Evolutionary conservation across 2,329 filamentous ascomycete genomes (phyloP).

Genomic region (Metarhizium guizhouense): DNA sequence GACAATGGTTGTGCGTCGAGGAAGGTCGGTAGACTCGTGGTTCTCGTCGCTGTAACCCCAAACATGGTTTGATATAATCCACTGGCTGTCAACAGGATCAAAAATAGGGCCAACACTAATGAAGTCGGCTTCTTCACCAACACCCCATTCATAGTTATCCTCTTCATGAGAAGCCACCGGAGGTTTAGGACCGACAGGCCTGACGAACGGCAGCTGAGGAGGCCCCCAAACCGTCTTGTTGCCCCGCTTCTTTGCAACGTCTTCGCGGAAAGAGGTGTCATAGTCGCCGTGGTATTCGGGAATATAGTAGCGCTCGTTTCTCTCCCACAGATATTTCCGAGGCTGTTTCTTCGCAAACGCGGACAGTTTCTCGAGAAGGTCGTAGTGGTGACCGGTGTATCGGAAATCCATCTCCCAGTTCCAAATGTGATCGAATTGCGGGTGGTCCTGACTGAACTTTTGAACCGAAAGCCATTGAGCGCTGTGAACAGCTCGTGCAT

Average conservation of each 20-base stretch:
- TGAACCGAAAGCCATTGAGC: slow-evolving; percentile 66
- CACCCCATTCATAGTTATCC: slow-evolving; percentile 69
- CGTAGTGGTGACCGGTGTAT: slow-evolving; percentile 73
- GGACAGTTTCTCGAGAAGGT: slow-evolving; percentile 59
- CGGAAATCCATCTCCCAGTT: slow-evolving; percentile 83
- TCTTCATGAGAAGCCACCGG: slow-evolving; percentile 46
- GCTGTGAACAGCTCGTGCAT: slow-evolving; percentile 44
- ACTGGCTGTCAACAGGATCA: slow-evolving; percentile 62
- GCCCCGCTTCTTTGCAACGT: slow-evolving; percentile 46
- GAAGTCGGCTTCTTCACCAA: slow-evolving; percentile 66
- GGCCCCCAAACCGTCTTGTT: slow-evolving; percentile 59
- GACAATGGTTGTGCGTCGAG: slow-evolving; percentile 68
- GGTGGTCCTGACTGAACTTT: slow-evolving; percentile 66
- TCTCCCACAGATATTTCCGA: slow-evolving; percentile 64
- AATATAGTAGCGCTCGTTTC: slow-evolving; percentile 65
- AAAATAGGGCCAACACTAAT: slow-evolving; percentile 74
- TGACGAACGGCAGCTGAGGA: slow-evolving; percentile 47
- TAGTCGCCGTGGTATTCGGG: slow-evolving; percentile 59
- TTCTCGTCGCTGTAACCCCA: slow-evolving; percentile 52
- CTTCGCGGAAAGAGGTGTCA: slow-evolving; percentile 55
- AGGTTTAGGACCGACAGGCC: slow-evolving; percentile 54
- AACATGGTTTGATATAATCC: slow-evolving; percentile 60
- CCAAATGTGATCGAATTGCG: slow-evolving; percentile 75
- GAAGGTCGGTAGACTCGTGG: slow-evolving; percentile 46
- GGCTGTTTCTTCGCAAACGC: slow-evolving; percentile 59